Percentiles rank a stretch among this genome's conserved stretches.
Conservation (phyloP, 1,284 basidiomycete species). For the Marasmius fiardii region DNA sequence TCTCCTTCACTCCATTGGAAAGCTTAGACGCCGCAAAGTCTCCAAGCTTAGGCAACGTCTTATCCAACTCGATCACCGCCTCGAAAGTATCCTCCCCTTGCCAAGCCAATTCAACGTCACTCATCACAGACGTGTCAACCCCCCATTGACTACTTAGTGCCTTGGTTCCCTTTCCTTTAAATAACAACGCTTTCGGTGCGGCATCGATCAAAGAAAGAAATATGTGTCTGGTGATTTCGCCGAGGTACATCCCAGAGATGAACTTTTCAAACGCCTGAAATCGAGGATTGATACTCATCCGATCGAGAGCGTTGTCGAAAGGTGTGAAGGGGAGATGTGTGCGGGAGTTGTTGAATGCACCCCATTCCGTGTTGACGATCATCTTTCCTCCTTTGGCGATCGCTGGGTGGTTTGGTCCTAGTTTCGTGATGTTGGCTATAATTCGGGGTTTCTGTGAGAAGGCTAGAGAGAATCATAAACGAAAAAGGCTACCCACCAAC, state of each 20-base stretch:
- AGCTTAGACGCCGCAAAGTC: conserved; percentile 32
- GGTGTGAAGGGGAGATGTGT: conserved; percentile 85
- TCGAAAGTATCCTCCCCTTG: conserved; percentile 27
- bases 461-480: background rate
- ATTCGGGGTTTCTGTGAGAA: background rate
- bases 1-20: conserved; percentile 25
- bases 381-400: conserved; percentile 70
- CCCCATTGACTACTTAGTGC: conserved; percentile 89
- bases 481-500: conserved; percentile 39
- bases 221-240: conserved; percentile 88
- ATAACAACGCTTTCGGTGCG: conserved; percentile 66
- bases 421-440: conserved; percentile 75
- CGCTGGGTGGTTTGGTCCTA: conserved; percentile 55
- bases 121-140: conserved; percentile 91
- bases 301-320: conserved; percentile 93
- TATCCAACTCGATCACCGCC: conserved; percentile 13
- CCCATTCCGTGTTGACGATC: conserved; percentile 99
- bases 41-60: conserved; percentile 27
- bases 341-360: conserved; percentile 88
- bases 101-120: conserved; percentile 79
- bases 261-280: conserved; percentile 98
- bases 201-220: conserved; percentile 86
- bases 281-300: conserved; percentile 90
- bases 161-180: conserved; percentile 74
- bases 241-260: conserved; percentile 98